Evolutionary conservation across 257 asterid genomes (phyloP).

Genomic region (Ophiorrhiza pumila): DNA sequence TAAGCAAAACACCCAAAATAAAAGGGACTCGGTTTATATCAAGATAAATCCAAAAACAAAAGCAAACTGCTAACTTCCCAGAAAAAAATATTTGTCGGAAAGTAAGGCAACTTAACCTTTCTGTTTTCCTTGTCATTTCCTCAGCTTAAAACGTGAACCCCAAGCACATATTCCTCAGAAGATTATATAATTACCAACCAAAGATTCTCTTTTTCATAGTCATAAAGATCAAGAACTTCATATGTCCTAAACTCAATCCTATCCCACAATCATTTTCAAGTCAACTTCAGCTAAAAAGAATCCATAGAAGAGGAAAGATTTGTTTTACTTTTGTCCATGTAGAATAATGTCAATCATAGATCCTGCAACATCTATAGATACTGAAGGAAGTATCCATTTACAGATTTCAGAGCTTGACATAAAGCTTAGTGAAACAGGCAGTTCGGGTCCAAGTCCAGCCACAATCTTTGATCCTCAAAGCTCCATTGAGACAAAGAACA

Average conservation of each 20-base stretch:
- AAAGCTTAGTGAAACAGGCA: slow-evolving; percentile 25
- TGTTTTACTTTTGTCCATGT: neutral
- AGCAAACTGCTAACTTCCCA: slow-evolving; percentile 32
- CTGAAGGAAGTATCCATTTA: slow-evolving; percentile 49
- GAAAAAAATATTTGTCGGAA: slow-evolving; percentile 25
- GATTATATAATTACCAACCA: neutral
- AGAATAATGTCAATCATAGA: slow-evolving; percentile 35
- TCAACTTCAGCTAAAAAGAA: neutral
- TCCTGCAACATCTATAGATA: slow-evolving; percentile 38
- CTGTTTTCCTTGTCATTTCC: slow-evolving; percentile 41
- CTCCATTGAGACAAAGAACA: slow-evolving; percentile 34
- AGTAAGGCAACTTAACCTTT: slow-evolving; percentile 48
- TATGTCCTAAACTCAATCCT: neutral
- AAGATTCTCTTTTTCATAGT: neutral
- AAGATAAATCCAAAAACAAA: slow-evolving; percentile 13
- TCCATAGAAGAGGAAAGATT: neutral
- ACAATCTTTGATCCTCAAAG: slow-evolving; percentile 43
- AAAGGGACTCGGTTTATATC: neutral
- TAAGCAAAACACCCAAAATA: neutral
- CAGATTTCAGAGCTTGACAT: slow-evolving; percentile 47
- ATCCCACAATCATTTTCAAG: neutral
- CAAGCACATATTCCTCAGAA: slow-evolving; percentile 36
- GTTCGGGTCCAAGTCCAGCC: slow-evolving; percentile 28
- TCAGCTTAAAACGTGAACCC: slow-evolving; percentile 46
- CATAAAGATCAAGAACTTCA: neutral